phyloP scores from a whole-genome alignment of 805 yeast genomes.

The Saccharomycopsis lassenensis region DNA sequence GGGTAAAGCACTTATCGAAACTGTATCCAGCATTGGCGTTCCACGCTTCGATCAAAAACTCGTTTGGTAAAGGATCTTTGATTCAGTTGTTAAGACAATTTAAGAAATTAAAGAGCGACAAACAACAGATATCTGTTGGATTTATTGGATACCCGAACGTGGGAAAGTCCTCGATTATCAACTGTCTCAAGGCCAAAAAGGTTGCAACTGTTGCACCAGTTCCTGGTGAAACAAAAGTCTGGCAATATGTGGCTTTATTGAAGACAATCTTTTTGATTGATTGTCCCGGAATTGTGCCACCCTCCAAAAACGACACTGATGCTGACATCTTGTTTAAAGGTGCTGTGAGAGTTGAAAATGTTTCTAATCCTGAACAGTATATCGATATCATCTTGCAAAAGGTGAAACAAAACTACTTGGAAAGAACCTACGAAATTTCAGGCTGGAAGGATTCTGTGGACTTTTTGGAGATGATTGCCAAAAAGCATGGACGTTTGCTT shows the following conservation, averaged over 20 bases:
- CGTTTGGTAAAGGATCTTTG: constrained; percentile 94
- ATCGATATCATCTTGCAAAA: constrained; percentile 77
- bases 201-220: constrained; percentile 97
- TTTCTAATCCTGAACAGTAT: constrained; percentile 88
- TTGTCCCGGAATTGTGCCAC: constrained; percentile 99
- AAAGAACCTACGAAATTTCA: constrained; percentile 86
- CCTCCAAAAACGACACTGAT: constrained; percentile 78
- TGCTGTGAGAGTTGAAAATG: constrained; percentile 98
- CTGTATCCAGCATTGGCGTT: constrained; percentile 92
- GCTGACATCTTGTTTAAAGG: constrained; percentile 92
- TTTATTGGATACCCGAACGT: constrained; percentile 96
- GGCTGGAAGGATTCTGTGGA: constrained; percentile 80
- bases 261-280: constrained; percentile 90
- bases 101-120: constrained; percentile 78
- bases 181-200: constrained; percentile 87
- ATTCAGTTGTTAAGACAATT: constrained; percentile 91
- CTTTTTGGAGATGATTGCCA: constrained; percentile 81
- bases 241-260: constrained; percentile 98
- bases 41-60: constrained; percentile 94
- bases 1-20: constrained; percentile 93
- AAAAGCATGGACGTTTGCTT: constrained; percentile 83
- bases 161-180: constrained; percentile 94
- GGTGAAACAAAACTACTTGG: constrained; percentile 82
- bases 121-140: constrained; percentile 94
- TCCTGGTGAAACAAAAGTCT: constrained; percentile 97